phyloP scores from a whole-genome alignment of 163 green algal genomes.

The Scenedesmus sp. region DNA sequence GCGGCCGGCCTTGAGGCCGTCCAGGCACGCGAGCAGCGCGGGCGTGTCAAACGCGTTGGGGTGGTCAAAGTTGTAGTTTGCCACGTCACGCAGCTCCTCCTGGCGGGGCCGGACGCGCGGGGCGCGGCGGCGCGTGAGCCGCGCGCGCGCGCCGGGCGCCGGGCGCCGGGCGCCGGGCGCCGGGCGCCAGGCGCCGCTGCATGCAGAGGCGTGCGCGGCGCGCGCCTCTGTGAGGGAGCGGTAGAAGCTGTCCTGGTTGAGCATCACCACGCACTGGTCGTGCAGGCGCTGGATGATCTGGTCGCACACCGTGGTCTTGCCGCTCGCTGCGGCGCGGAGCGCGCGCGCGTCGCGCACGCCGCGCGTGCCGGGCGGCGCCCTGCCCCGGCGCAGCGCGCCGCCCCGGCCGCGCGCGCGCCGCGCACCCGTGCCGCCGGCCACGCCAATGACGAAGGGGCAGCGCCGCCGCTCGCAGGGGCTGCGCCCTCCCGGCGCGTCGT shows the following conservation, averaged over 20 bases:
- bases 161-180: too few relatives aligned
- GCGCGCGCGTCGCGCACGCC: background rate
- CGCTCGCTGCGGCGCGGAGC: conserved; percentile 57
- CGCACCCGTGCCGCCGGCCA: conserved; percentile 71
- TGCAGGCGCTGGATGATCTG: conserved; percentile 86
- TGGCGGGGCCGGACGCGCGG: background rate
- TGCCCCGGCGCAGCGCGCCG: background rate
- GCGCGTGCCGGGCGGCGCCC: too few relatives aligned
- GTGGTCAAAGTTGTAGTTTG: conserved; percentile 93
- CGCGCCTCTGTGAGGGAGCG: conserved; percentile 65
- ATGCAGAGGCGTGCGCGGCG: too few relatives aligned
- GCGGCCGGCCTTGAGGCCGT: conserved; percentile 60
- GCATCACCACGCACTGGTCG: conserved; percentile 87
- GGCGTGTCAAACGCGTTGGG: conserved; percentile 81
- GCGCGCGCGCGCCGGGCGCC: conserved; percentile 44
- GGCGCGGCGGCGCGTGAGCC: background rate
- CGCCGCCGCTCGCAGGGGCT: background rate
- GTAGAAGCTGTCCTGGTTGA: conserved; percentile 90
- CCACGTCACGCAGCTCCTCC: conserved; percentile 15
- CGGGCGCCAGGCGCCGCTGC: too few relatives aligned
- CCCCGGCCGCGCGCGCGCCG: too few relatives aligned
- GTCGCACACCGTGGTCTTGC: conserved; percentile 88
- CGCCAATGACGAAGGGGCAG: conserved; percentile 68
- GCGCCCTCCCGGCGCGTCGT: background rate
- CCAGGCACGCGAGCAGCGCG: conserved; percentile 68